Evolutionary conservation across 805 yeast genomes (phyloP).

Genomic region (Yamadazyma akitaensis): DNA sequence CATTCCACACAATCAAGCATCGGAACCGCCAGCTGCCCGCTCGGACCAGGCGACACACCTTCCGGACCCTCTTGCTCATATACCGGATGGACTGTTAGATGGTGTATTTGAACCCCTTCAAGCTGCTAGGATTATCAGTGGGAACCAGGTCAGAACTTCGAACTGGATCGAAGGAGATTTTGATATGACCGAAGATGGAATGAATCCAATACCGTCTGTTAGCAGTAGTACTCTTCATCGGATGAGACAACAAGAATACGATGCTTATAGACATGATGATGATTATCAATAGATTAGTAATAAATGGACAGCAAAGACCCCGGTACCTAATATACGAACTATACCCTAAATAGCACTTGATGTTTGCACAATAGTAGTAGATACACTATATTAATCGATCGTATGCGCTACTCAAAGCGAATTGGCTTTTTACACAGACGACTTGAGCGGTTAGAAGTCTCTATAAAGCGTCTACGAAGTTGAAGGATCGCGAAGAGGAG

Average conservation of each 20-base stretch:
- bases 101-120: constrained; percentile 30
- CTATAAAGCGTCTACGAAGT: too few species aligned
- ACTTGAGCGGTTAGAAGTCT: too few species aligned
- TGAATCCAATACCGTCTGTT: constrained; percentile 1
- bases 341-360: too few species aligned
- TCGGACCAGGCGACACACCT: constrained; percentile 16
- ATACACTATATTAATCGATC: too few species aligned
- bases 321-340: not conserved
- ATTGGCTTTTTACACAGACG: too few species aligned
- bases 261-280: constrained; percentile 42
- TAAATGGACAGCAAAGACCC: not conserved
- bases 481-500: too few species aligned
- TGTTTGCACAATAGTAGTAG: too few species aligned
- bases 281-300: constrained; percentile 16
- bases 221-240: not conserved
- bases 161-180: constrained; percentile 34
- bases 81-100: constrained; percentile 35
- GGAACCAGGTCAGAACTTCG: constrained; percentile 32
- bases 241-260: constrained; percentile 30
- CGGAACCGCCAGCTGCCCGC: not conserved
- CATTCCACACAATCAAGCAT: too few species aligned
- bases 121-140: constrained; percentile 41
- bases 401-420: too few species aligned
- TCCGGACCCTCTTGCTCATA: constrained; percentile 45
- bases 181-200: constrained; percentile 4